Evolutionary conservation across 2,329 filamentous ascomycete species (phyloP).

Genomic region (Emmonsiellopsis sp.): DNA sequence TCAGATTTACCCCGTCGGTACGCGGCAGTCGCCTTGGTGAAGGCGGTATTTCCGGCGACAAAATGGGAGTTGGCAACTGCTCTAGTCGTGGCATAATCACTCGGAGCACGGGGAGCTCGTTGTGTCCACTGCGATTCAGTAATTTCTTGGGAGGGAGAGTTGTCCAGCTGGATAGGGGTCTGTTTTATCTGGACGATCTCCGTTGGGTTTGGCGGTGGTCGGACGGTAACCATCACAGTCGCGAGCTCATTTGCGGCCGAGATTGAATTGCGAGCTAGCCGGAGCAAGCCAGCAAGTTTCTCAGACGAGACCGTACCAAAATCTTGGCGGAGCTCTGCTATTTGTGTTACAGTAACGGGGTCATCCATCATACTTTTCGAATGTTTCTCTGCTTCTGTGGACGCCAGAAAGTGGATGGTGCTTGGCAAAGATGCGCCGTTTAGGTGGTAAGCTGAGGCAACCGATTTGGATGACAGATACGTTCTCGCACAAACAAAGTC

Average conservation of each 20-base stretch:
- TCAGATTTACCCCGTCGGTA: slow-evolving; percentile 59
- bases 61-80: slow-evolving; percentile 37
- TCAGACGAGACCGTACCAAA: slow-evolving; percentile 44
- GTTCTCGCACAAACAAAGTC: slow-evolving; percentile 51
- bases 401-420: slow-evolving; percentile 49
- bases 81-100: slow-evolving; percentile 21
- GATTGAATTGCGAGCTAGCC: slow-evolving; percentile 48
- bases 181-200: slow-evolving; percentile 42
- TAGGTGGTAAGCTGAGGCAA: slow-evolving; percentile 51
- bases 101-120: slow-evolving; percentile 15
- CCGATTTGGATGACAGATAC: slow-evolving; percentile 33
- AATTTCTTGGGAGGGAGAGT: slow-evolving; percentile 10
- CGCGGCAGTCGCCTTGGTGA: slow-evolving; percentile 49
- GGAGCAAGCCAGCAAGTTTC: slow-evolving; percentile 46
- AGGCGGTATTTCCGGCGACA: slow-evolving; percentile 42
- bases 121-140: not conserved
- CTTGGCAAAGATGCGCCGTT: slow-evolving; percentile 47
- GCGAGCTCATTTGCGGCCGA: slow-evolving; percentile 53
- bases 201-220: slow-evolving; percentile 16
- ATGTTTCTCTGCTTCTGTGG: slow-evolving; percentile 36
- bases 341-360: slow-evolving; percentile 37
- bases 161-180: slow-evolving; percentile 33
- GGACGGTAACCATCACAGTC: slow-evolving; percentile 38
- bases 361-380: slow-evolving; percentile 30
- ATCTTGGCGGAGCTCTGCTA: slow-evolving; percentile 45